Evolutionary conservation across 345 rosid species (phyloP).

Genomic region (Corchorus olitorius): DNA sequence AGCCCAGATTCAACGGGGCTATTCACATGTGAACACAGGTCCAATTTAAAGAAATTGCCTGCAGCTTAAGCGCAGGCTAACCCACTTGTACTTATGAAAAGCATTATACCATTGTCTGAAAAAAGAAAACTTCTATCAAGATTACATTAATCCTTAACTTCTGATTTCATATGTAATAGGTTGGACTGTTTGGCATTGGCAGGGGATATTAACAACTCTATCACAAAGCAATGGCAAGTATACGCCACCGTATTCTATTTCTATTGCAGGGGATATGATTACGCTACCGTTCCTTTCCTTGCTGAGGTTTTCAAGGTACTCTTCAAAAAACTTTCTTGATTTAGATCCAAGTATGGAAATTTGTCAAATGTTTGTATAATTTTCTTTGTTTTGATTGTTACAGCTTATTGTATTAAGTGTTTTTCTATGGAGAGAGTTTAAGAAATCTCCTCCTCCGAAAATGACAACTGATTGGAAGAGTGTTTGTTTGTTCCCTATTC

Average conservation of each 20-base stretch:
- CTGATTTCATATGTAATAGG: no score
- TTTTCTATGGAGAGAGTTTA: conserved; percentile 76
- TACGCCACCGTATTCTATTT: no score
- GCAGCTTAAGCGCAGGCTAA: no score
- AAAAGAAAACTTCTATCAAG: no score
- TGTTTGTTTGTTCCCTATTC: conserved; percentile 78
- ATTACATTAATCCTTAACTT: no score
- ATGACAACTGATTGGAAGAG: conserved; percentile 91
- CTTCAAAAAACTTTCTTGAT: background rate
- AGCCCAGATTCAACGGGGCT: no score
- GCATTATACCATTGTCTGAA: no score
- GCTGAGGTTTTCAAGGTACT: conserved; percentile 90
- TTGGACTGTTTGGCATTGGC: conserved; percentile 18
- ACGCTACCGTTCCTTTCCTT: conserved; percentile 93
- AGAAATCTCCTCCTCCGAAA: conserved; percentile 48
- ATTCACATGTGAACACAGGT: no score
- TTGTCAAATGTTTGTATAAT: background rate
- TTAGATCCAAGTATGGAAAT: background rate
- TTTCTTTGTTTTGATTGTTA: background rate
- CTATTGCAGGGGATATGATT: conserved; percentile 85
- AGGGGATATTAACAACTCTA: conserved; percentile 96
- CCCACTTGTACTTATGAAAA: no score
- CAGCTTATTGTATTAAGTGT: conserved; percentile 82
- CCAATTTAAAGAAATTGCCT: no score
- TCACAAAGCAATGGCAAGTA: conserved; percentile 88